Evolutionary conservation across 2,329 filamentous ascomycete genomes (phyloP), one percentile per base, ranked within the genome.

Genomic region (Periconia macrospinosa): DNA sequence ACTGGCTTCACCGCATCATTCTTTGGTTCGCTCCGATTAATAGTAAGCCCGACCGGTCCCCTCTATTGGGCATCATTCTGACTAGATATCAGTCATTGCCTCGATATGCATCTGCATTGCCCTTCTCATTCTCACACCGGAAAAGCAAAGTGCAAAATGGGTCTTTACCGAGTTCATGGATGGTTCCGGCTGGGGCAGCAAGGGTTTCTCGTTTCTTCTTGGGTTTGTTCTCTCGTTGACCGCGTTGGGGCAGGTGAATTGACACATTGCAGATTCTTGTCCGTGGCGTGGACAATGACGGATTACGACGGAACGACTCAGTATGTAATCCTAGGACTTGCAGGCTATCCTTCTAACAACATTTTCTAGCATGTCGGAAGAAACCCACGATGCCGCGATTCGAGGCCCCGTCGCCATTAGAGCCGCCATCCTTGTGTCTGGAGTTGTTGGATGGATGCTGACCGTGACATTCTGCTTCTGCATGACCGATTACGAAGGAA

Each of bases 1-100:
- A 79, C 60, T 80, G 76, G 49, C 74, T 87, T 13, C 83, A 87
- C 63, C 76, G 78, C 46, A 83, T 86, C 45, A 78, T 87, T 45
- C 70, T 84, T 10, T 87, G 84, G 83, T 87, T 87, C 66, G 85
- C 85, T 9, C 85, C 85, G 1, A 86, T 87, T 58, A 87, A 87
- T 62, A 81, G 82, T 83, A 73, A 54, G 58, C 58, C 18, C 11
- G 30, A 2, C 18, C 18, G 2, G 23, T 13, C 20, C 30, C 17
- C 13, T 10, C 7, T 14, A 18, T 11, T 18, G 11, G 11, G 5
- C 20, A n/a, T 6, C 8, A 42, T 46, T 27, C 33, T 50, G 43
- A 46, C 50, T 15, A 23, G 3, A 23, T 17, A 27, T 23, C 45
- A 72, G 81, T 87, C 47, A 67, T 83, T 46, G 85, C 84, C 17